Percentiles rank a stretch among this genome's conserved stretches.
These are phyloP conservation scores for Penicillium sp. DNA, from an alignment of 2,329 filamentous ascomycete species.

Conservation along the genomic window DNA sequence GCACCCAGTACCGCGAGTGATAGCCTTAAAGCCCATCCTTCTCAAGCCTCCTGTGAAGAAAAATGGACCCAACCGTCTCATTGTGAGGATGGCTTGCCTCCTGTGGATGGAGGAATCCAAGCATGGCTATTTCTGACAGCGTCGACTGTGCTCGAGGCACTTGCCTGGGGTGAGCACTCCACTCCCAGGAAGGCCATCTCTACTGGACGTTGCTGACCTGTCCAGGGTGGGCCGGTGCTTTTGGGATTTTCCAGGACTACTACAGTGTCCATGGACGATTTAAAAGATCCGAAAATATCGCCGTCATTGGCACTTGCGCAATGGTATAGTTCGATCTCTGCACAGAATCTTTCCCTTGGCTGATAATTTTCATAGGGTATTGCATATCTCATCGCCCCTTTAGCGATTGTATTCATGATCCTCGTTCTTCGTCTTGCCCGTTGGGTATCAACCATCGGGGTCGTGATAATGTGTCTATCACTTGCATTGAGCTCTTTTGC, in stretches of 20 bases:
- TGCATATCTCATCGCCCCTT: constrained; percentile 34
- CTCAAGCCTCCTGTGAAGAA: constrained; percentile 15
- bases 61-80: constrained; percentile 4
- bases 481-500: constrained; percentile 49
- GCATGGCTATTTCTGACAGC: constrained; percentile 34
- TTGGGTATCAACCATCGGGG: constrained; percentile 39
- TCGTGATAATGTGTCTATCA: constrained; percentile 43
- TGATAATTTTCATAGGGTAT: constrained; percentile 32
- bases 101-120: constrained; percentile 27
- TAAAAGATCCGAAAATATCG: constrained; percentile 53
- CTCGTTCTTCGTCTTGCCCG: constrained; percentile 40
- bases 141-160: constrained; percentile 30
- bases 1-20: constrained; percentile 16
- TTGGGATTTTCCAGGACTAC: constrained; percentile 73
- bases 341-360: too few species aligned
- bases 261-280: constrained; percentile 68
- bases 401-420: constrained; percentile 39
- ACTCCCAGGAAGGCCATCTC: neutral
- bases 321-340: constrained; percentile 50
- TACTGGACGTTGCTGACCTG: neutral
- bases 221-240: constrained; percentile 70
- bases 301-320: constrained; percentile 69
- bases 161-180: constrained; percentile 31
- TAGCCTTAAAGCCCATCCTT: neutral
- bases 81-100: constrained; percentile 19